Percentiles rank a stretch among this genome's conserved stretches.
These are phyloP conservation scores for Arxiozyma heterogenica DNA, from an alignment of 1,139 yeast species.

Conservation along the genomic window DNA sequence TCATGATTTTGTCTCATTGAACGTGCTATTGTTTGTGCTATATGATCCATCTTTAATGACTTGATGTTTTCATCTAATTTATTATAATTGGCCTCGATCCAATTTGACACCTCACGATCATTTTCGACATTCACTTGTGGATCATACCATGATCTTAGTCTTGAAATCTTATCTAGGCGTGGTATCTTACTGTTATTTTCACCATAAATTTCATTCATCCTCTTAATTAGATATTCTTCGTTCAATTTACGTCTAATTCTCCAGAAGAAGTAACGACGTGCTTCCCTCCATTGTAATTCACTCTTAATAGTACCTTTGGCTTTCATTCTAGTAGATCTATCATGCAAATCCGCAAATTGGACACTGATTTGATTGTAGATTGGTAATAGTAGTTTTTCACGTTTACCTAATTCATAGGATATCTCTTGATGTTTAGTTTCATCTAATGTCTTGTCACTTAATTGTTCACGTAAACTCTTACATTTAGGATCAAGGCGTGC, in stretches of 20 bases:
- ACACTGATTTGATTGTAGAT: slow-evolving; percentile 86
- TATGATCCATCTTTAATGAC: slow-evolving; percentile 55
- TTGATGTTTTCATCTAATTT: slow-evolving; percentile 53
- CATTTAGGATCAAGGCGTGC: slow-evolving; percentile 75
- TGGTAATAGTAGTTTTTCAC: slow-evolving; percentile 77
- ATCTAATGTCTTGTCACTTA: slow-evolving; percentile 43
- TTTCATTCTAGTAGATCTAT: slow-evolving; percentile 93
- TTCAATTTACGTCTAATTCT: slow-evolving; percentile 91
- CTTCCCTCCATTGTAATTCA: slow-evolving; percentile 74
- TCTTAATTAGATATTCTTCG: slow-evolving; percentile 78
- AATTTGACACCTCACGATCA: slow-evolving; percentile 71
- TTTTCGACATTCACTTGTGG: slow-evolving; percentile 59
- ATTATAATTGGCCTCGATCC: slow-evolving; percentile 76
- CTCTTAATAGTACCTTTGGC: slow-evolving; percentile 86
- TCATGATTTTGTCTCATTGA: slow-evolving; percentile 50
- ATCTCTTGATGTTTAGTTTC: slow-evolving; percentile 60
- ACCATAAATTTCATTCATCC: slow-evolving; percentile 59
- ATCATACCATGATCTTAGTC: slow-evolving; percentile 83
- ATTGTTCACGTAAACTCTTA: slow-evolving; percentile 52
- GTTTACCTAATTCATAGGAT: slow-evolving; percentile 57
- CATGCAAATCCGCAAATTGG: slow-evolving; percentile 96
- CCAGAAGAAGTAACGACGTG: slow-evolving; percentile 98
- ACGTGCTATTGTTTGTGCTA: slow-evolving; percentile 52
- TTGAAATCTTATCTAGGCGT: slow-evolving; percentile 74
- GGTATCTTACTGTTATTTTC: slow-evolving; percentile 53